Percentiles rank a stretch among this genome's conserved stretches.
Evolutionary conservation across 352 stramenopile species (phyloP).

Genomic region (Globisporangium canariense): DNA sequence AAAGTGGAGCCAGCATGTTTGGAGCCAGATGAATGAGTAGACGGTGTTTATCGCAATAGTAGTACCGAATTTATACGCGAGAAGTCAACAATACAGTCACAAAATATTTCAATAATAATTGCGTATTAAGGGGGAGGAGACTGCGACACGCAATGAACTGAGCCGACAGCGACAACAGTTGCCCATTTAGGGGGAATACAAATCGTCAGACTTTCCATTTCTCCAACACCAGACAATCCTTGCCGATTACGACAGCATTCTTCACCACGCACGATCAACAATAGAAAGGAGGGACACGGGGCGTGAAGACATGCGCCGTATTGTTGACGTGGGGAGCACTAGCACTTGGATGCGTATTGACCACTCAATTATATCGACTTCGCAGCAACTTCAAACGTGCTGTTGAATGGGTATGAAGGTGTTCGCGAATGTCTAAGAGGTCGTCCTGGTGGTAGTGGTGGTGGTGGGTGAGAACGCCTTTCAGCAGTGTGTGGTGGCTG

Average conservation of each 20-base stretch:
- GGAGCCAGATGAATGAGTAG: not conserved
- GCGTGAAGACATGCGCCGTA: slow-evolving; percentile 4
- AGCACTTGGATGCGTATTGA: not conserved
- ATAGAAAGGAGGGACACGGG: not conserved
- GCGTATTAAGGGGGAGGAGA: too few species aligned
- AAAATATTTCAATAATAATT: too few species aligned
- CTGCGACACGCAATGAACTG: too few species aligned
- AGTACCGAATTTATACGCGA: too few species aligned
- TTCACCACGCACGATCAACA: slow-evolving; percentile 6
- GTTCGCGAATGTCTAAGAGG: not conserved
- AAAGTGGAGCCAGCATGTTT: slow-evolving; percentile 6
- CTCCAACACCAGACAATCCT: not conserved
- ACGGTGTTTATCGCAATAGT: too few species aligned
- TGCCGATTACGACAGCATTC: not conserved
- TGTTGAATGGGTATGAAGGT: slow-evolving; percentile 1
- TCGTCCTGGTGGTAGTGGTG: too few species aligned
- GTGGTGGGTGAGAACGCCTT: not conserved
- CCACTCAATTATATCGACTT: slow-evolving; percentile 10
- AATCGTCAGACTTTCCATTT: too few species aligned
- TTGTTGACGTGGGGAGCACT: not conserved
- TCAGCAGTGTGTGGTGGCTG: not conserved
- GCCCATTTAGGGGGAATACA: not conserved
- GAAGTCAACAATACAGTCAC: too few species aligned
- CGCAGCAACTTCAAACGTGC: slow-evolving; percentile 3
- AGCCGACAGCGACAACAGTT: too few species aligned